Conservation (phyloP, 306 rosid genomes). For the Pyrus betulifolia region DNA sequence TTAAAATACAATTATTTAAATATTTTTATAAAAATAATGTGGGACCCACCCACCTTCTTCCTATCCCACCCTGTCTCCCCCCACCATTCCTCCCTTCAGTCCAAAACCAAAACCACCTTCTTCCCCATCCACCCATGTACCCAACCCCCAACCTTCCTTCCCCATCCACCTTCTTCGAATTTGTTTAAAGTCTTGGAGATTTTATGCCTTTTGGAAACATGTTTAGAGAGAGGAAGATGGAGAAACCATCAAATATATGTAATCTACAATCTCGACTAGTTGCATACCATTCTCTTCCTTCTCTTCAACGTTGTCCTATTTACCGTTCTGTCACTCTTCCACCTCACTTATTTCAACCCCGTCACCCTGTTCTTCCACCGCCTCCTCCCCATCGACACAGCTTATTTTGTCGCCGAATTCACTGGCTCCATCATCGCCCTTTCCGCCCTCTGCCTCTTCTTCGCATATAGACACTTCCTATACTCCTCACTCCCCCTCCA, state of each 20-base stretch:
- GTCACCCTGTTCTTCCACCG: constrained; percentile 48
- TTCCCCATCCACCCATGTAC: no score
- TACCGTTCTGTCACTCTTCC: constrained; percentile 50
- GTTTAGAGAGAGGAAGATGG: constrained; percentile 33
- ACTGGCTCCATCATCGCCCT: constrained; percentile 71
- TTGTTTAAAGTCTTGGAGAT: not conserved
- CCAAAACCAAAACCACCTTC: no score
- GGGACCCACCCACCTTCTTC: no score
- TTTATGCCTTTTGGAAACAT: not conserved
- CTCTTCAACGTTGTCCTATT: constrained; percentile 66
- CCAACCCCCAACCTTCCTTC: no score
- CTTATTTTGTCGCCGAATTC: constrained; percentile 76
- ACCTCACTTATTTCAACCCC: constrained; percentile 52
- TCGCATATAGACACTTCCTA: constrained; percentile 81
- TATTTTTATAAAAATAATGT: no score
- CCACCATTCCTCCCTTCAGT: no score
- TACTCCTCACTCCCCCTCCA: constrained; percentile 85
- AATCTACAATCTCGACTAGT: constrained; percentile 83
- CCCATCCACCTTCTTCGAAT: no score
- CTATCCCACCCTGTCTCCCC: no score
- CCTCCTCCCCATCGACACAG: constrained; percentile 39
- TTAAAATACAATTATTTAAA: no score
- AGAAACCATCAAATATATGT: constrained; percentile 80
- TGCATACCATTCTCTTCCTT: constrained; percentile 80
- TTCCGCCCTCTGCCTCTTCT: constrained; percentile 72